phyloP scores from a whole-genome alignment of 2,329 filamentous ascomycete species.

The Sphaceloma murrayae region DNA sequence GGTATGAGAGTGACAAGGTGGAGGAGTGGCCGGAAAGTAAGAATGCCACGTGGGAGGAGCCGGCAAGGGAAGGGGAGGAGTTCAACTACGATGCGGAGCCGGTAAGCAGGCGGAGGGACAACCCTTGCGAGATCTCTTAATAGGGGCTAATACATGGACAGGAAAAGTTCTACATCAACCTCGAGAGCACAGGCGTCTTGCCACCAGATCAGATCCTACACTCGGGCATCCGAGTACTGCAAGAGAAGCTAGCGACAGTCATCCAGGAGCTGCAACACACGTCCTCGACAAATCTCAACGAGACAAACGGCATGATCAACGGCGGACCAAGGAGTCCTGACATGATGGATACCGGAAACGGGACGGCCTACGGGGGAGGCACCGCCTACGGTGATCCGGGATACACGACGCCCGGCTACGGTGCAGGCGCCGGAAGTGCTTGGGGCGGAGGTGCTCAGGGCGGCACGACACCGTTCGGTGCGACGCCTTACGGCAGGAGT shows the following conservation, averaged over 20 bases:
- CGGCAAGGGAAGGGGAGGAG: constrained; percentile 67
- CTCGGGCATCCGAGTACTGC: constrained; percentile 77
- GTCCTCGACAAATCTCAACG: constrained; percentile 40
- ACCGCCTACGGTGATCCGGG: constrained; percentile 58
- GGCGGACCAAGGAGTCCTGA: constrained; percentile 45
- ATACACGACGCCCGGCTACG: constrained; percentile 58
- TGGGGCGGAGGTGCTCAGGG: constrained; percentile 49
- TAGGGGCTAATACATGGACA: no score
- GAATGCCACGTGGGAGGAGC: constrained; percentile 71
- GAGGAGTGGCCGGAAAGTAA: constrained; percentile 66
- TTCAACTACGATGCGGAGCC: constrained; percentile 89
- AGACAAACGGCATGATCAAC: constrained; percentile 45
- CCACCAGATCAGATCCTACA: constrained; percentile 85
- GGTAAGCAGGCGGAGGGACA: constrained; percentile 30
- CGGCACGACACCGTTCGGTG: constrained; percentile 46
- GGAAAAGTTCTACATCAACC: constrained; percentile 72
- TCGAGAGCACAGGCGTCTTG: constrained; percentile 79
- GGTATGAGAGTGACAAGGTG: constrained; percentile 79
- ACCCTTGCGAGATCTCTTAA: neutral
- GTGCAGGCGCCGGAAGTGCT: constrained; percentile 43
- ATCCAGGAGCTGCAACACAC: constrained; percentile 54
- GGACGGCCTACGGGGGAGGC: constrained; percentile 55
- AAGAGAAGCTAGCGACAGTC: constrained; percentile 78
- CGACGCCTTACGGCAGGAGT: constrained; percentile 21
- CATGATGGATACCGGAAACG: constrained; percentile 44